A percentile compares a stretch with the other conserved stretches of the same genome.
Evolutionary conservation across 805 yeast genomes (phyloP).

Genomic region (Candida lessepsii): DNA sequence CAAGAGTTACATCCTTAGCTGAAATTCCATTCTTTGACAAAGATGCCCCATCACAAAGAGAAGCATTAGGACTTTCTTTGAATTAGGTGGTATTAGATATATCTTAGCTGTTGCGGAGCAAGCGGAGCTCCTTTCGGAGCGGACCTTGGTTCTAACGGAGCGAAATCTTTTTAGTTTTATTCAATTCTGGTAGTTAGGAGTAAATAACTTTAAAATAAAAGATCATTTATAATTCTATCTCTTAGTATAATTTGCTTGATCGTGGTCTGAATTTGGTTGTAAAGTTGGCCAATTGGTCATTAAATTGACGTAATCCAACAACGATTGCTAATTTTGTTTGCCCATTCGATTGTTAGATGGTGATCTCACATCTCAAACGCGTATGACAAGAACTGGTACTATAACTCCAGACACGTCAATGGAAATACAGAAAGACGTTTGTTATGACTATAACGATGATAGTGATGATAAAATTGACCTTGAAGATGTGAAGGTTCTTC

Average conservation of each 20-base stretch:
- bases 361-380: too few relatives aligned
- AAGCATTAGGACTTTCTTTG: constrained; percentile 39
- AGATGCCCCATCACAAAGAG: constrained; percentile 51
- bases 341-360: not conserved
- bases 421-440: not conserved
- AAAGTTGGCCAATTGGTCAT: too few relatives aligned
- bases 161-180: too few relatives aligned
- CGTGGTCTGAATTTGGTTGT: too few relatives aligned
- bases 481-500: constrained; percentile 3
- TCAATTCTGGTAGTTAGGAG: too few relatives aligned
- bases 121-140: too few relatives aligned
- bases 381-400: constrained; percentile 4
- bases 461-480: constrained; percentile 4
- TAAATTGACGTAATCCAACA: too few relatives aligned
- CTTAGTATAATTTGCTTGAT: too few relatives aligned
- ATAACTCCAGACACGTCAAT: constrained; percentile 9
- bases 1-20: constrained; percentile 50
- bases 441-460: not conserved
- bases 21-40: constrained; percentile 53
- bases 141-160: too few relatives aligned
- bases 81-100: not conserved
- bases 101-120: too few relatives aligned
- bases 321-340: not conserved
- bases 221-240: too few relatives aligned
- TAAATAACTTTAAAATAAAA: too few relatives aligned